Percentiles rank a stretch among this genome's conserved stretches.
phyloP scores from a whole-genome alignment of 176 grass and related monocot species.

The Cenchrus fungigraminus region DNA sequence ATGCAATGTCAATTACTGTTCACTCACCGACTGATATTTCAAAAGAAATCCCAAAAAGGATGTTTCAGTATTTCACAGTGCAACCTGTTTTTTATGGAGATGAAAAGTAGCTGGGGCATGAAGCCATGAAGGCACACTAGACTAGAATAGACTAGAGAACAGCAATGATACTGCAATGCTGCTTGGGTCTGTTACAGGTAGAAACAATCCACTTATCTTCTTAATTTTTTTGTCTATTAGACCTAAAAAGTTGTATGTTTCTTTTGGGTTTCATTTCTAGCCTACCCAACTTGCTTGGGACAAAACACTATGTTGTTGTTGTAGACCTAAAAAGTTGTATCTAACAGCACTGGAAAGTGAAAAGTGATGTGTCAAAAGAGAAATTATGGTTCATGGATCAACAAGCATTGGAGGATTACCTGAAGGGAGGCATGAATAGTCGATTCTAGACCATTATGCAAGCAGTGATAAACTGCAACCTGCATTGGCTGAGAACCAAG shows the following conservation, averaged over 20 bases:
- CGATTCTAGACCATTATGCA: slow-evolving; percentile 93
- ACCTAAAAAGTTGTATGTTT: neutral
- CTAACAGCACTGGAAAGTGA: neutral
- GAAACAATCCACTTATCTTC: neutral
- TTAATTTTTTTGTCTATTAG: neutral
- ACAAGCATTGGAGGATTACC: slow-evolving; percentile 51
- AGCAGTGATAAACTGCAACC: slow-evolving; percentile 89
- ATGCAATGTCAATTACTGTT: neutral
- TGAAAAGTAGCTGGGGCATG: neutral
- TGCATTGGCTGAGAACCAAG: slow-evolving; percentile 74
- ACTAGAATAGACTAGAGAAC: neutral
- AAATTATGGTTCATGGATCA: slow-evolving; percentile 10
- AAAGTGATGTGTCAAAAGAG: neutral
- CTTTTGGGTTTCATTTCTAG: no score
- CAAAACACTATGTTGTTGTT: no score
- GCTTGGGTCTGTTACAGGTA: neutral
- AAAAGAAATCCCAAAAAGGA: neutral
- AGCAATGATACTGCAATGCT: neutral
- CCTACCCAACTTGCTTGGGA: no score
- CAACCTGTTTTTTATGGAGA: neutral
- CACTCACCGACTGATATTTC: neutral
- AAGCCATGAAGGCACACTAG: neutral
- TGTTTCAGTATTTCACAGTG: neutral
- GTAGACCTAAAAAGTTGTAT: neutral
- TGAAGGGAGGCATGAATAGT: slow-evolving; percentile 85